These are phyloP conservation scores for Backusella mclennaniae DNA, from an alignment of 192 early-diverging fungal species.

Conservation along the genomic window DNA sequence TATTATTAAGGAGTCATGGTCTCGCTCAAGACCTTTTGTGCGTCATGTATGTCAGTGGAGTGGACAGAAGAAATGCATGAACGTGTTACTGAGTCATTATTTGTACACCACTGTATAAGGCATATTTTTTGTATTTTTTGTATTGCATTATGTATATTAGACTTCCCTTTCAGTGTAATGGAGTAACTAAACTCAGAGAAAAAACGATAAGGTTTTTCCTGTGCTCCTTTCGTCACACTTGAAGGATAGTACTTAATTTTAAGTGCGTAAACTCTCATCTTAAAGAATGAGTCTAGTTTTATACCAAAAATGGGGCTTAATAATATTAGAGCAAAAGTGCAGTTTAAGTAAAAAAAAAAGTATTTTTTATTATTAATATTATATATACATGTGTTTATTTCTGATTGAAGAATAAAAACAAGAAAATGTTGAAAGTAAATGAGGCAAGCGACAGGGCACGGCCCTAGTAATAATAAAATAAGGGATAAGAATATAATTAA, in stretches of 20 bases:
- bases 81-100: neutral
- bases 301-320: neutral
- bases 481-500: slow-evolving; percentile 2
- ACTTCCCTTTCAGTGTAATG: neutral
- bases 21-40: neutral
- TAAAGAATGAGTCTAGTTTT: neutral
- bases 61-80: neutral
- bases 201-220: neutral
- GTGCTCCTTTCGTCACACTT: neutral
- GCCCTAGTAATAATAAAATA: slow-evolving; percentile 8
- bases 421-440: neutral
- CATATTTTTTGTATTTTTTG: neutral
- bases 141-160: neutral
- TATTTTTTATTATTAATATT: slow-evolving; percentile 1
- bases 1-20: neutral
- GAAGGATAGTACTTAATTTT: neutral
- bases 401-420: neutral
- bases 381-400: slow-evolving; percentile 7
- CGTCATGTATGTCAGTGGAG: neutral
- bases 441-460: neutral
- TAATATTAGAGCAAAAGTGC: neutral
- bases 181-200: neutral
- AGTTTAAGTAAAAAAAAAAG: too few species aligned
- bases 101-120: neutral
- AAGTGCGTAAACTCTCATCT: neutral